phyloP scores from a whole-genome alignment of 176 grass and related monocot genomes.

The Microstegium vimineum region DNA sequence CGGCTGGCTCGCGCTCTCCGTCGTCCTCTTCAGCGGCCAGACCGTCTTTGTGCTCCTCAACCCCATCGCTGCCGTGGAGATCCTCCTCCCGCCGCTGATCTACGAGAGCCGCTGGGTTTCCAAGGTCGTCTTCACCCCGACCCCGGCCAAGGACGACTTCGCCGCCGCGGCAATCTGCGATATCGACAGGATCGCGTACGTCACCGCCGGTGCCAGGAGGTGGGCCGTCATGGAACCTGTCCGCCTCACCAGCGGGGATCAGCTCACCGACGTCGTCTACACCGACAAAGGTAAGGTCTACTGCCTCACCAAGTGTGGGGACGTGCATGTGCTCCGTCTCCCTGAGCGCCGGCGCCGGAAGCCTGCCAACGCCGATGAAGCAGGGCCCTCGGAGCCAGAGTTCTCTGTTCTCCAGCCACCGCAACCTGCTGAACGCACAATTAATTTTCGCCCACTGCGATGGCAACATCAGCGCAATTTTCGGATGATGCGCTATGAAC shows the following conservation, averaged over 20 bases:
- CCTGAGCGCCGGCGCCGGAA: slow-evolving; percentile 47
- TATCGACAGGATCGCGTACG: slow-evolving; percentile 51
- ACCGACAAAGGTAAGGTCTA: slow-evolving; percentile 54
- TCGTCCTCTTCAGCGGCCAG: slow-evolving; percentile 34
- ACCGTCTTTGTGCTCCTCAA: slow-evolving; percentile 49
- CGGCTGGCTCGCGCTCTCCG: slow-evolving; percentile 53
- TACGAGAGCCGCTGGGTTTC: slow-evolving; percentile 58
- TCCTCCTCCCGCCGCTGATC: slow-evolving; percentile 50
- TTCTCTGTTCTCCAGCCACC: not conserved
- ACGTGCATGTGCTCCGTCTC: slow-evolving; percentile 48
- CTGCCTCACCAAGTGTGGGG: slow-evolving; percentile 54
- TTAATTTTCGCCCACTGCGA: not conserved
- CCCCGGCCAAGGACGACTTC: slow-evolving; percentile 45
- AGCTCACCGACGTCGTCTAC: slow-evolving; percentile 55
- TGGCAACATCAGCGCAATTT: not conserved
- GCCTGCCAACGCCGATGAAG: slow-evolving; percentile 26
- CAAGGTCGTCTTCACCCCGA: slow-evolving; percentile 56
- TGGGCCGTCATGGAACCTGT: slow-evolving; percentile 49
- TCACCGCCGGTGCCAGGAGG: slow-evolving; percentile 51
- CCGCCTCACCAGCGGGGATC: slow-evolving; percentile 28
- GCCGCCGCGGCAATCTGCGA: slow-evolving; percentile 56
- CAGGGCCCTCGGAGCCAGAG: slow-evolving; percentile 16
- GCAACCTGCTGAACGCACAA: not conserved
- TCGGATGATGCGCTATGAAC: slow-evolving; percentile 32
- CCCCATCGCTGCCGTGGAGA: slow-evolving; percentile 43